phyloP scores from a whole-genome alignment of 495 filamentous ascomycete genomes.

The Penicillium ucsense region DNA sequence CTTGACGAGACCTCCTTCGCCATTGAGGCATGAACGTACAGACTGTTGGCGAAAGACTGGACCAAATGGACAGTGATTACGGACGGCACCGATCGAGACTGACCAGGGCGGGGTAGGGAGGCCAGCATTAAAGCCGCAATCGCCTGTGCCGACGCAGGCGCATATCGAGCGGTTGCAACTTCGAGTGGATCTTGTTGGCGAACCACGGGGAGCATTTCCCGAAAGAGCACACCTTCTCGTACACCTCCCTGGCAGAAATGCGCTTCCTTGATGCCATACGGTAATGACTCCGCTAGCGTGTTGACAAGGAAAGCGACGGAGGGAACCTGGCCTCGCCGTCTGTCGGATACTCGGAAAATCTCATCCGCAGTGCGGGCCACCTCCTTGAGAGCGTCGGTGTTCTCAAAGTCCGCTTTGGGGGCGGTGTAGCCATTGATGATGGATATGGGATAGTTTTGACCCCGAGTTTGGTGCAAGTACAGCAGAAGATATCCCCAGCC shows the following conservation, averaged over 20 bases:
- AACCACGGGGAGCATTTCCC: conserved; percentile 47
- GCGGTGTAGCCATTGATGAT: conserved; percentile 75
- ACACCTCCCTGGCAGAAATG: conserved; percentile 83
- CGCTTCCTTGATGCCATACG: conserved; percentile 54
- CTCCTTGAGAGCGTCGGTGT: conserved; percentile 48
- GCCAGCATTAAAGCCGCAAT: conserved; percentile 34
- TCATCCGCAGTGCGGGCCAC: conserved; percentile 32
- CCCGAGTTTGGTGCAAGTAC: conserved; percentile 50
- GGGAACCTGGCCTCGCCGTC: conserved; percentile 70
- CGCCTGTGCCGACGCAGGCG: conserved; percentile 27
- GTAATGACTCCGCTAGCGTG: conserved; percentile 57
- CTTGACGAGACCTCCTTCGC: conserved; percentile 48
- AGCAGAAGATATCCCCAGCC: conserved; percentile 77
- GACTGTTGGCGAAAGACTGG: conserved; percentile 40
- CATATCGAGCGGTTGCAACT: conserved; percentile 45
- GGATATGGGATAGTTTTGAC: conserved; percentile 73
- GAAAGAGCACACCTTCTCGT: conserved; percentile 69
- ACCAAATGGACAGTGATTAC: conserved; percentile 38
- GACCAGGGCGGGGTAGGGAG: conserved; percentile 29
- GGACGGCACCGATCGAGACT: conserved; percentile 15
- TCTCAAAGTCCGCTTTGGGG: conserved; percentile 47
- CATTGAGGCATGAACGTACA: conserved; percentile 40
- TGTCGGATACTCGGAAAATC: conserved; percentile 76
- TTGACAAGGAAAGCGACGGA: conserved; percentile 73
- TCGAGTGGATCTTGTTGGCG: conserved; percentile 57